Percentiles rank a stretch among this genome's conserved stretches.
Conservation (phyloP, 129 eudicot species). For the Solidago caesia region DNA sequence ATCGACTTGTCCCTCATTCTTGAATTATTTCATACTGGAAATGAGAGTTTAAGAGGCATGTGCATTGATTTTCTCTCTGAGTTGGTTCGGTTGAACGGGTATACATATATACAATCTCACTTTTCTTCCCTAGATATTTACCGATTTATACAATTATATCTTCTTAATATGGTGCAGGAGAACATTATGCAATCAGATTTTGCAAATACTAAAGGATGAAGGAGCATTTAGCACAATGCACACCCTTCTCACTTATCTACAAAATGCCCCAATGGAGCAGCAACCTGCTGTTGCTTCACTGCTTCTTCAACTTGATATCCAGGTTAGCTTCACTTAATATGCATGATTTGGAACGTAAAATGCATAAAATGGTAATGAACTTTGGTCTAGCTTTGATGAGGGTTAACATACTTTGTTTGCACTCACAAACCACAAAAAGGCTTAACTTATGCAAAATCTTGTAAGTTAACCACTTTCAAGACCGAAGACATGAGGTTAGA, state of each 20-base stretch:
- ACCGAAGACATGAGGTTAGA: no score
- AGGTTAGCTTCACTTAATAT: slow-evolving; percentile 43
- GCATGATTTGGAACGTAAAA: no score
- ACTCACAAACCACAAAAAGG: no score
- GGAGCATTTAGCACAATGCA: slow-evolving; percentile 82
- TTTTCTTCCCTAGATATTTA: background rate
- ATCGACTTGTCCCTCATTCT: slow-evolving; percentile 73
- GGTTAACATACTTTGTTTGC: no score
- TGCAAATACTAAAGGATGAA: slow-evolving; percentile 62
- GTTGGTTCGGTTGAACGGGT: slow-evolving; percentile 75
- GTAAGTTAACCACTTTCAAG: no score
- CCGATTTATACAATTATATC: background rate
- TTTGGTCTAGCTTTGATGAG: no score
- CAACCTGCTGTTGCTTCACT: slow-evolving; percentile 67
- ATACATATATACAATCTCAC: slow-evolving; percentile 2
- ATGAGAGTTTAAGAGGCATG: slow-evolving; percentile 56
- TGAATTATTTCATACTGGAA: slow-evolving; percentile 78
- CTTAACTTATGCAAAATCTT: no score
- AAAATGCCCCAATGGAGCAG: slow-evolving; percentile 87
- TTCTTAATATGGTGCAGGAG: slow-evolving; percentile 41
- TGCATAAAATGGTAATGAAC: no score
- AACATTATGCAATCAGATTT: slow-evolving; percentile 55
- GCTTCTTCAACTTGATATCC: slow-evolving; percentile 84
- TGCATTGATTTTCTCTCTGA: slow-evolving; percentile 81
- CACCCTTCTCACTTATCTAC: slow-evolving; percentile 71